Conservation (phyloP, 78 protist genomes). For the Dictyostelium discoideum region dicty_2.7 NC_007089.4:4286001-4286500, state of each 20-base stretch:
- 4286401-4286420: no score
- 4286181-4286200: background rate
- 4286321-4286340: background rate
- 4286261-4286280: background rate
- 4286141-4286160: background rate
- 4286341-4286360: no score
- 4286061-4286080: background rate
- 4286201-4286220: background rate
- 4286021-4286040: slow-evolving; percentile 57
- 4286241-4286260: background rate
- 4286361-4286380: no score
- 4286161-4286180: background rate
- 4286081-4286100: background rate
- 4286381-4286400: background rate
- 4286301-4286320: background rate
- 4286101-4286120: background rate
- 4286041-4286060: slow-evolving; percentile 25
- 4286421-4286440: no score
- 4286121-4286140: background rate
- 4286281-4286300: background rate
- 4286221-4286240: background rate
- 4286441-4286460: no score
- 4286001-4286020: slow-evolving; percentile 26
- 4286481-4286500: background rate
- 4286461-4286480: background rate